A percentile compares a stretch with the other conserved stretches of the same genome.
phyloP scores from a whole-genome alignment of 2,329 filamentous ascomycete species.

The Cytospora leucostoma region DNA sequence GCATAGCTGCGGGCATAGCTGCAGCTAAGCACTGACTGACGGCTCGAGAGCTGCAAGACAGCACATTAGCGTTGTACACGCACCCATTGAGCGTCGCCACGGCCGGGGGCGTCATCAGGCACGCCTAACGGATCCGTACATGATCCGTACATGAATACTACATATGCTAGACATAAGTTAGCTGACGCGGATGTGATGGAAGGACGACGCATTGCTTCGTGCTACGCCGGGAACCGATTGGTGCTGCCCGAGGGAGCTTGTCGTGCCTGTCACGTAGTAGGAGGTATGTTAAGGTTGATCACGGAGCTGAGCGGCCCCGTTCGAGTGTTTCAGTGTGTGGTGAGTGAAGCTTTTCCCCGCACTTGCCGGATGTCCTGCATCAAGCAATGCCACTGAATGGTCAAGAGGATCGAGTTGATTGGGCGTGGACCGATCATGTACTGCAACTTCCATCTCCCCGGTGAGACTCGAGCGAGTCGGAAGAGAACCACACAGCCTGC shows the following conservation, averaged over 20 bases:
- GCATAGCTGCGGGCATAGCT: neutral
- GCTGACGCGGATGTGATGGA: neutral
- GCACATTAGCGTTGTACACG: neutral
- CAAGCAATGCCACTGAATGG: neutral
- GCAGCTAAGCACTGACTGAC: neutral
- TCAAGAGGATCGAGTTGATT: neutral
- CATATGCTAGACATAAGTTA: no score
- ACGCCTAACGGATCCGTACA: neutral
- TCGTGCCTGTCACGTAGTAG: neutral
- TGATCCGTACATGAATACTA: neutral
- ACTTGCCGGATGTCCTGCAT: neutral
- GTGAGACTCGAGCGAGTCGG: no score
- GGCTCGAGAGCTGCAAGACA: neutral
- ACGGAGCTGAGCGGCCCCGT: neutral
- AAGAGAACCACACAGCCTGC: no score
- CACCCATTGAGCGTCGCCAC: neutral
- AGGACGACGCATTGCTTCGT: neutral
- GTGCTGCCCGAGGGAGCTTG: neutral
- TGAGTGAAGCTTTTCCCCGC: neutral
- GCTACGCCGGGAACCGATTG: neutral
- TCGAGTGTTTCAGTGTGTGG: neutral
- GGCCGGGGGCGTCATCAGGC: slow-evolving; percentile 1
- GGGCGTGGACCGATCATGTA: no score
- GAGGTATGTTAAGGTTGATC: neutral
- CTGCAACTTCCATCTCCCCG: no score